phyloP scores from a whole-genome alignment of 2,329 filamentous ascomycete species.

The Sphaerulina populicola region DNA sequence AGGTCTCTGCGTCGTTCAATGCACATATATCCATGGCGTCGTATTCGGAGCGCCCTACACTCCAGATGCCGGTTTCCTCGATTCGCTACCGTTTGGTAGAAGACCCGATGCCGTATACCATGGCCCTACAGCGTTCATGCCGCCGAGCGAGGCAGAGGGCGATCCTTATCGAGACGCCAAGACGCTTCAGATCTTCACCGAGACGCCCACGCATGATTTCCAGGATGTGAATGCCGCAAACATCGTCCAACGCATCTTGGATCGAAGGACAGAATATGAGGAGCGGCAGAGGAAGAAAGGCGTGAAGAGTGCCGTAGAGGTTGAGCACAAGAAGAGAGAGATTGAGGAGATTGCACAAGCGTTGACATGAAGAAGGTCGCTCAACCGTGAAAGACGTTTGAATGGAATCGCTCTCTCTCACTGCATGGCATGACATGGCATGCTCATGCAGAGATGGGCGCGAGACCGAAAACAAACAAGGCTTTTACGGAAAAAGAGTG shows the following conservation, averaged over 20 bases:
- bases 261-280: constrained; percentile 78
- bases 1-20: constrained; percentile 89
- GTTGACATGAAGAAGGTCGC: background rate
- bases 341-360: background rate
- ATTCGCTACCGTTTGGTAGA: constrained; percentile 54
- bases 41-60: constrained; percentile 86
- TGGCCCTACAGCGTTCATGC: constrained; percentile 89
- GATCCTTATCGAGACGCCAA: constrained; percentile 67
- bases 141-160: constrained; percentile 35
- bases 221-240: constrained; percentile 82
- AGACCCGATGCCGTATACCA: constrained; percentile 76
- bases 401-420: too few species aligned
- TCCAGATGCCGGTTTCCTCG: constrained; percentile 70
- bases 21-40: constrained; percentile 81
- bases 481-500: too few species aligned
- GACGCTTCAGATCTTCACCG: constrained; percentile 71
- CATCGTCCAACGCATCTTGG: constrained; percentile 85
- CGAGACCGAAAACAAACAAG: too few species aligned
- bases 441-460: too few species aligned
- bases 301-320: constrained; percentile 71
- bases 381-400: too few species aligned
- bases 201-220: constrained; percentile 70
- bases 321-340: constrained; percentile 27
- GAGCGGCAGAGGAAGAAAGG: constrained; percentile 85
- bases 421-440: too few species aligned